These are phyloP conservation scores for Trichoderma harzianum DNA, from an alignment of 2,329 filamentous ascomycete species.

Conservation along the genomic window DNA sequence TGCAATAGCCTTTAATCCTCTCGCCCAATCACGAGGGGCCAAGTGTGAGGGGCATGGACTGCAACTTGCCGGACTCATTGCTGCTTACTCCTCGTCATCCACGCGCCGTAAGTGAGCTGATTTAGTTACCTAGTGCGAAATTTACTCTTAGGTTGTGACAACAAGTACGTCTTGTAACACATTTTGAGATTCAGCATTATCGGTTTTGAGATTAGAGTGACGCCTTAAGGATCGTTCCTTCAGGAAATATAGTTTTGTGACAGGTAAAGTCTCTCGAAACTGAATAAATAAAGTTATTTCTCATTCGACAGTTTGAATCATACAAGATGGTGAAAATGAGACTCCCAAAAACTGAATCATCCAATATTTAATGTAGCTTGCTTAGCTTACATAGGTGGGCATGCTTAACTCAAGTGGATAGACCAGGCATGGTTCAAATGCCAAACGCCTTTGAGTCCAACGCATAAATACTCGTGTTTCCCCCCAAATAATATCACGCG, in stretches of 20 bases:
- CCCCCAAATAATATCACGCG: neutral
- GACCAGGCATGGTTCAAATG: neutral
- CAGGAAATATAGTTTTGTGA: too few relatives aligned
- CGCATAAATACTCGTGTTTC: neutral
- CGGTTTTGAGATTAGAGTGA: neutral
- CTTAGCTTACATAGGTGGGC: neutral
- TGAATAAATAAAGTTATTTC: too few relatives aligned
- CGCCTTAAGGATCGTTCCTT: neutral
- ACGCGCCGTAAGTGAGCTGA: neutral
- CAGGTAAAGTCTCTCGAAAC: too few relatives aligned
- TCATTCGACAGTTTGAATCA: too few relatives aligned
- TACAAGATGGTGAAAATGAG: too few relatives aligned
- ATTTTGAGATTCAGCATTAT: neutral
- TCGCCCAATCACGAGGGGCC: neutral
- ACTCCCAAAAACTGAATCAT: too few relatives aligned
- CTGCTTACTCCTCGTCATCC: neutral
- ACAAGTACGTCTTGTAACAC: neutral
- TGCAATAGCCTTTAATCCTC: neutral
- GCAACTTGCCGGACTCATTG: neutral
- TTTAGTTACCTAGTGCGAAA: neutral
- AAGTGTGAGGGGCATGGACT: neutral
- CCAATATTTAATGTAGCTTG: neutral
- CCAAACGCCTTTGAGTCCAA: neutral
- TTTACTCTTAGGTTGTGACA: neutral
- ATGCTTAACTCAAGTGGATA: neutral